These are phyloP conservation scores for Amoebophrya sp. DNA, from an alignment of 169 alveolate species.

Conservation along the genomic window DNA sequence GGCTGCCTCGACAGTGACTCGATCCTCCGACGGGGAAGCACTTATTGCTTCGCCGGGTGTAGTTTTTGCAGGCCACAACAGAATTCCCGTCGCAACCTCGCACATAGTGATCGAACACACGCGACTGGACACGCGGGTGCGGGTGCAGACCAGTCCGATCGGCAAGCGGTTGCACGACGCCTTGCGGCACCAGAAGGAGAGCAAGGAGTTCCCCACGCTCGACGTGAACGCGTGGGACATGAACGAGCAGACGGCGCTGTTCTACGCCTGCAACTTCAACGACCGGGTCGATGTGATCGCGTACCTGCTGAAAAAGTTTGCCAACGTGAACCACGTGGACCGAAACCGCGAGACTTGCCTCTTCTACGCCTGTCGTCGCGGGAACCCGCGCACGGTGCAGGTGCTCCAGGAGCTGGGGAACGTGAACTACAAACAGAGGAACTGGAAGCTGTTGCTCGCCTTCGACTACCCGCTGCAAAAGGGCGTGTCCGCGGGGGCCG, in stretches of 20 bases:
- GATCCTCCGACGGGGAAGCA: too few species aligned
- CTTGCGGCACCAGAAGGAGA: too few species aligned
- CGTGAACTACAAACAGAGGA: background rate
- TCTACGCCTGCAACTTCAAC: background rate
- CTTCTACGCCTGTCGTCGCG: background rate
- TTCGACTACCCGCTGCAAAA: background rate
- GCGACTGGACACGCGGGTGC: too few species aligned
- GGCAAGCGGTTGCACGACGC: too few species aligned
- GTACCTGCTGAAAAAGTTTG: background rate
- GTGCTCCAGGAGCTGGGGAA: background rate
- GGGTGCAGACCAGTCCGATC: too few species aligned
- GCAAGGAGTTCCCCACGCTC: background rate
- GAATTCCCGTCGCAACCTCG: too few species aligned
- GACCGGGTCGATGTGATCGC: conserved; percentile 8
- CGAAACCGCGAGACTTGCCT: background rate
- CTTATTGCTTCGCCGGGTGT: too few species aligned
- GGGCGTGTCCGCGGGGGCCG: too few species aligned
- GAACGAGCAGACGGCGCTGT: background rate
- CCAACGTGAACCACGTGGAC: conserved; percentile 4
- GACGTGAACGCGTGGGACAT: background rate
- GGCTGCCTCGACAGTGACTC: too few species aligned
- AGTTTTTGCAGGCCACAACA: too few species aligned
- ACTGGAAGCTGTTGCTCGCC: background rate
- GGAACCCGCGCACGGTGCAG: background rate
- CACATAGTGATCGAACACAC: too few species aligned